These are phyloP conservation scores for Candida insectorum DNA, from an alignment of 805 yeast species.

Conservation along the genomic window DNA sequence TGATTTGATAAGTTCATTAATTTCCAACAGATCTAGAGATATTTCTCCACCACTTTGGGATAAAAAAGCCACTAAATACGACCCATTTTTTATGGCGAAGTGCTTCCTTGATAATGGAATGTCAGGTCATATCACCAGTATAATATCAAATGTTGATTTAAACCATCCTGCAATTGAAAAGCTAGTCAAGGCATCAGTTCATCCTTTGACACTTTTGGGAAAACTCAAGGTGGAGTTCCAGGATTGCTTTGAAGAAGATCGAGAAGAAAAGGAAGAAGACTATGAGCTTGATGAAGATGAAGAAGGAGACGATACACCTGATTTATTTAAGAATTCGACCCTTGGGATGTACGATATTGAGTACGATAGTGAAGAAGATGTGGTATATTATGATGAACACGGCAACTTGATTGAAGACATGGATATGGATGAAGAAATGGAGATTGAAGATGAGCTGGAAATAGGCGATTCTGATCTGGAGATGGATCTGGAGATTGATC, in stretches of 20 bases:
- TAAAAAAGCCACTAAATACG: constrained; percentile 48
- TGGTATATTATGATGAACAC: constrained; percentile 35
- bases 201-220: constrained; percentile 56
- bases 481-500: constrained; percentile 16
- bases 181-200: constrained; percentile 56
- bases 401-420: constrained; percentile 18
- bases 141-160: constrained; percentile 66
- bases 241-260: constrained; percentile 48
- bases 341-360: constrained; percentile 92
- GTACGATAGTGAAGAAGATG: constrained; percentile 59
- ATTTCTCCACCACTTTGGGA: constrained; percentile 44
- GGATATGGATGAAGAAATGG: constrained; percentile 37
- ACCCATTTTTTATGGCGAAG: constrained; percentile 61
- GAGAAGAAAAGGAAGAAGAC: constrained; percentile 48
- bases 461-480: constrained; percentile 18
- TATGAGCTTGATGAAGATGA: constrained; percentile 44
- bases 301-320: constrained; percentile 70
- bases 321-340: constrained; percentile 82
- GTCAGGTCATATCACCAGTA: constrained; percentile 52
- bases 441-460: constrained; percentile 23
- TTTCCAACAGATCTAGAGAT: constrained; percentile 43
- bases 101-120: constrained; percentile 67
- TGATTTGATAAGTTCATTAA: constrained; percentile 43
- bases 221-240: constrained; percentile 54
- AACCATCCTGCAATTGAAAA: constrained; percentile 66